Conservation (phyloP, 2,329 filamentous ascomycete species). For the Corniculantispora saksenae region DNA sequence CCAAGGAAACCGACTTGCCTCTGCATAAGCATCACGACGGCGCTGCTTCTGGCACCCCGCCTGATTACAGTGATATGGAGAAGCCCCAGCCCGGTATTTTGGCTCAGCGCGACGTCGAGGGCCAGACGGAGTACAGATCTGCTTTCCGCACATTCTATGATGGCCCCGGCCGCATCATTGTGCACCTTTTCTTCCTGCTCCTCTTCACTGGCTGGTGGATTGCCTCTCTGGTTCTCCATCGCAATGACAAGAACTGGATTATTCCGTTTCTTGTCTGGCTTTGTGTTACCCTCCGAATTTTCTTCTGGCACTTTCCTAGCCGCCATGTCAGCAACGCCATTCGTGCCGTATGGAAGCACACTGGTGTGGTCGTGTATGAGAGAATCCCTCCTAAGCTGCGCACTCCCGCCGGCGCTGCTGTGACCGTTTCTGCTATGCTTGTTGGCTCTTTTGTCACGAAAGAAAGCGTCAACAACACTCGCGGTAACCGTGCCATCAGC, state of each 20-base stretch:
- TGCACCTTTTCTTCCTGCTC: conserved; percentile 47
- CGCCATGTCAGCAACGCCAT: conserved; percentile 66
- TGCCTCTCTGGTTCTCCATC: conserved; percentile 70
- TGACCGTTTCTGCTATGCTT: conserved; percentile 73
- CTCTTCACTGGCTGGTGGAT: conserved; percentile 71
- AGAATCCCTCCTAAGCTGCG: conserved; percentile 68
- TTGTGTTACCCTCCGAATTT: conserved; percentile 68
- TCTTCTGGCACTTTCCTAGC: conserved; percentile 73
- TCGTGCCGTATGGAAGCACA: conserved; percentile 67
- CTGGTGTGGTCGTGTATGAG: conserved; percentile 58
- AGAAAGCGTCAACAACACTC: conserved; percentile 74
- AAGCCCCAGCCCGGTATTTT: conserved; percentile 38
- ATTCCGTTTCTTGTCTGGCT: conserved; percentile 83
- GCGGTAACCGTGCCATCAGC: conserved; percentile 77
- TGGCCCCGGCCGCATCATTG: conserved; percentile 44
- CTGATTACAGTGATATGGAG: conserved; percentile 43
- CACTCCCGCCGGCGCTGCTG: conserved; percentile 60
- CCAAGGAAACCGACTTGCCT: conserved; percentile 29
- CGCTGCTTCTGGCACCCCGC: conserved; percentile 27
- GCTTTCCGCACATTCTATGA: conserved; percentile 40
- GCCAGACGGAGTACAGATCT: conserved; percentile 25
- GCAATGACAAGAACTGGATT: conserved; percentile 74
- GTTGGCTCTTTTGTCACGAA: conserved; percentile 74
- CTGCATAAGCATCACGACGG: conserved; percentile 22
- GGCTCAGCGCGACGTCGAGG: conserved; percentile 28